Evolutionary conservation across 352 stramenopile genomes (phyloP).

Genomic region (Blastocystis sp.): DNA sequence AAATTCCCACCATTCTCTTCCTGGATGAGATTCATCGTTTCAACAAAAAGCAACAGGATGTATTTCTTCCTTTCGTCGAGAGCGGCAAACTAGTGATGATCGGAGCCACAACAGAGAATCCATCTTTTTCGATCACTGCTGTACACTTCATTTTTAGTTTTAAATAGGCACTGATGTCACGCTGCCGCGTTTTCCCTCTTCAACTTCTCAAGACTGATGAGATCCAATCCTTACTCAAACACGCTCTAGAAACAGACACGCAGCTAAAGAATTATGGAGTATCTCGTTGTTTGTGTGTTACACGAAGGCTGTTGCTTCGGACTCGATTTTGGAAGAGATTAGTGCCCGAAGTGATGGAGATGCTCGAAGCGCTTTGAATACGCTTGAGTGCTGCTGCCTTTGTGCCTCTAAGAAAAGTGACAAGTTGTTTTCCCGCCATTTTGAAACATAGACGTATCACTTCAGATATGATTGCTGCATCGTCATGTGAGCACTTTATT

Average conservation of each 20-base stretch:
- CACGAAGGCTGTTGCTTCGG: constrained; percentile 64
- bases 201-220: constrained; percentile 71
- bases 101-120: constrained; percentile 78
- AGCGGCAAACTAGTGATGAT: constrained; percentile 77
- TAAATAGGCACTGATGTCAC: constrained; percentile 29
- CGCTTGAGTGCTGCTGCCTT: constrained; percentile 68
- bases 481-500: constrained; percentile 71
- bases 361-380: constrained; percentile 74
- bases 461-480: constrained; percentile 64
- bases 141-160: neutral
- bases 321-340: constrained; percentile 71
- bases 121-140: constrained; percentile 77
- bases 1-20: constrained; percentile 74
- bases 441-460: constrained; percentile 65
- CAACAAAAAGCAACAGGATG: constrained; percentile 78
- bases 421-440: neutral
- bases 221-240: constrained; percentile 70
- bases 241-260: constrained; percentile 65
- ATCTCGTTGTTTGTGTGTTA: neutral
- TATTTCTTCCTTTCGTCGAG: constrained; percentile 75
- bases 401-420: constrained; percentile 58
- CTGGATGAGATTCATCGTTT: constrained; percentile 79
- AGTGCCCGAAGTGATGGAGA: constrained; percentile 73
- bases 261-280: neutral
- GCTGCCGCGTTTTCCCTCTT: constrained; percentile 66